phyloP scores from a whole-genome alignment of 2,329 filamentous ascomycete species.

The Alternaria incomplexa region DNA sequence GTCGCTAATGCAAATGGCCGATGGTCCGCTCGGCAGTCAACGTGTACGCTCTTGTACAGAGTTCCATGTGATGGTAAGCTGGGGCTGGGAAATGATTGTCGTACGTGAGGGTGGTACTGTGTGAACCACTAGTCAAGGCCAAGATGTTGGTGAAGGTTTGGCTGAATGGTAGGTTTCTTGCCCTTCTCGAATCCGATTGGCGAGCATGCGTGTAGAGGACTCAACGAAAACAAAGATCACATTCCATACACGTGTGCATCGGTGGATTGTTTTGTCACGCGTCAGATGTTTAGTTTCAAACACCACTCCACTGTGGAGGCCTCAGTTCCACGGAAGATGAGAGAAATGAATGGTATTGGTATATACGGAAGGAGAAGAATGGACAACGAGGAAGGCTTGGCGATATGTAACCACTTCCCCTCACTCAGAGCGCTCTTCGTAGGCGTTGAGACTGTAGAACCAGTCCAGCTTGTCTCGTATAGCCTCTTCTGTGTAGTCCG shows the following conservation, averaged over 20 bases:
- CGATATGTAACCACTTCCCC: not conserved
- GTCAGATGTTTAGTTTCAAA: not conserved
- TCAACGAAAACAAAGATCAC: not conserved
- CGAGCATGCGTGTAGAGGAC: not conserved
- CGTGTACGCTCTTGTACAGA: not conserved
- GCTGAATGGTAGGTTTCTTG: not conserved
- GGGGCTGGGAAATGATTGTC: not conserved
- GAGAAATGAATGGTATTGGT: not conserved
- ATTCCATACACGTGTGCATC: not conserved
- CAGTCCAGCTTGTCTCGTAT: conserved; percentile 38
- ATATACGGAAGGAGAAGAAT: not conserved
- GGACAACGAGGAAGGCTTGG: not conserved
- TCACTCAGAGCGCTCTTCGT: conserved; percentile 23
- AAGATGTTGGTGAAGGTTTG: not conserved
- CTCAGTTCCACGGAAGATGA: not conserved
- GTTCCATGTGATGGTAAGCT: not conserved
- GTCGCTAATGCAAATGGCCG: not conserved
- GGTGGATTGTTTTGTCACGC: not conserved
- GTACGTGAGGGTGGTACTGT: not conserved
- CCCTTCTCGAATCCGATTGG: not conserved
- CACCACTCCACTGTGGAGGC: not conserved
- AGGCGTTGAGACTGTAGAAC: conserved; percentile 41
- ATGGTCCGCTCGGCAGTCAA: not conserved
- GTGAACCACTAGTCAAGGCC: not conserved
- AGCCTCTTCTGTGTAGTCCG: conserved; percentile 32